Evolutionary conservation across 2,329 filamentous ascomycete species (phyloP).

Genomic region (Arthrobotrys entomopaga): DNA sequence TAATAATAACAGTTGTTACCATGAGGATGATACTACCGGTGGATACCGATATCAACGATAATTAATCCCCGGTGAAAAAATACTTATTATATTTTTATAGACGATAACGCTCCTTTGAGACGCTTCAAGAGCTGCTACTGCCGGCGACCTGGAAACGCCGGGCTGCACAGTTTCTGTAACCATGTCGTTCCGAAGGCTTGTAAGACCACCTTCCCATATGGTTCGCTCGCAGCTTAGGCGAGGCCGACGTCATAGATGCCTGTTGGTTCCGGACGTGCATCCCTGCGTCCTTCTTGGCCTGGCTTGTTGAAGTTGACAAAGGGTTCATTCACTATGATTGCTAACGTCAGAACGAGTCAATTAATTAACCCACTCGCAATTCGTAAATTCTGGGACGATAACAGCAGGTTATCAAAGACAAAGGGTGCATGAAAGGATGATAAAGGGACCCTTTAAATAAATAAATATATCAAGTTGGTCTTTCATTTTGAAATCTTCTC

Average conservation of each 20-base stretch:
- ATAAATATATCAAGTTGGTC: not conserved
- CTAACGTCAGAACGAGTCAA: no score
- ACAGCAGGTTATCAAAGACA: slow-evolving; percentile 1
- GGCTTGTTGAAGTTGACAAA: not conserved
- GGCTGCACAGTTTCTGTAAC: slow-evolving; percentile 28
- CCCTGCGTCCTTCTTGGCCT: not conserved
- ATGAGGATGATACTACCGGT: not conserved
- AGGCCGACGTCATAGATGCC: slow-evolving; percentile 53
- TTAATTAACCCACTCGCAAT: slow-evolving; percentile 1
- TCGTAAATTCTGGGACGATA: not conserved
- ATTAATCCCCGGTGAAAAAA: slow-evolving; percentile 7
- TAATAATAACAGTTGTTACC: not conserved
- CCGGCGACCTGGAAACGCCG: slow-evolving; percentile 13
- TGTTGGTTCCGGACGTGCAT: slow-evolving; percentile 12
- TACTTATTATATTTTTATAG: not conserved
- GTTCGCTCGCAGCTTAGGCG: slow-evolving; percentile 21
- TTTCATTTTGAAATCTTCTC: not conserved
- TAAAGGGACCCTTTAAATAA: not conserved
- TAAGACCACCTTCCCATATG: slow-evolving; percentile 29
- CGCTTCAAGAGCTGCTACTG: slow-evolving; percentile 10
- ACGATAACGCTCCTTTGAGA: slow-evolving; percentile 4
- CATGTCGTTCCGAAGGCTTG: slow-evolving; percentile 6
- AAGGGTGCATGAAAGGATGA: not conserved
- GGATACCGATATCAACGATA: not conserved
- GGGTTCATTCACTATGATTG: no score